Conservation (phyloP, 2,329 filamentous ascomycete species). For the Botrytis fabae region DNA sequence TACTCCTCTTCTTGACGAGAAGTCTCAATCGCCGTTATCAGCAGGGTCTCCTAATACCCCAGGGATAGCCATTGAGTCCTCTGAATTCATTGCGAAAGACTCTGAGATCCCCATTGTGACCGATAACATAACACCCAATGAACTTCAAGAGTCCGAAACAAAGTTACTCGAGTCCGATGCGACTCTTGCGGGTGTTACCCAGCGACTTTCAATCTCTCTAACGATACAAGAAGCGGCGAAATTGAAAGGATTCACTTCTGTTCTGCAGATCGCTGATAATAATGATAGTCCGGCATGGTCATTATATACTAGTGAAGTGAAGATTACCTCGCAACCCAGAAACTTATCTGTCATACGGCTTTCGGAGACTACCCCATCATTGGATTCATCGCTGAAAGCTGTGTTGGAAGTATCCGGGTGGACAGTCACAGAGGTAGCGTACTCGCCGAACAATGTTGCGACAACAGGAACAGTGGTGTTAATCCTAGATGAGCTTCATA, state of each 20-base stretch:
- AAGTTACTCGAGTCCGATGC: background rate
- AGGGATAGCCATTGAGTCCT: background rate
- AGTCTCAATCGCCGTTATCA: background rate
- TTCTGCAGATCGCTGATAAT: background rate
- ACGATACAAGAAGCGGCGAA: background rate
- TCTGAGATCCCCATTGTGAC: background rate
- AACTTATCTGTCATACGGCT: background rate
- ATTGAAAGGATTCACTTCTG: background rate
- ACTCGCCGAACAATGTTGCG: background rate
- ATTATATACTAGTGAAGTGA: background rate
- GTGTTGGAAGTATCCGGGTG: background rate
- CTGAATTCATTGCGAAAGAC: background rate
- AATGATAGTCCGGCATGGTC: background rate
- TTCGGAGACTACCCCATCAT: background rate
- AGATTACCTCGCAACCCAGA: background rate
- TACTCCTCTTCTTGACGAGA: background rate
- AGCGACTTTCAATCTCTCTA: background rate
- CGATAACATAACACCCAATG: background rate
- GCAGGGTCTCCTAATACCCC: background rate
- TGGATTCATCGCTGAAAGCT: background rate
- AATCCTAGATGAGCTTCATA: constrained; percentile 27
- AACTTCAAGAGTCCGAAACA: background rate
- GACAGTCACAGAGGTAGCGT: background rate
- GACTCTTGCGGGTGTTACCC: background rate
- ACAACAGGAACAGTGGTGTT: constrained; percentile 16